These are phyloP conservation scores for Paralagenidium karlingii DNA, from an alignment of 352 stramenopile species.

Conservation along the genomic window DNA sequence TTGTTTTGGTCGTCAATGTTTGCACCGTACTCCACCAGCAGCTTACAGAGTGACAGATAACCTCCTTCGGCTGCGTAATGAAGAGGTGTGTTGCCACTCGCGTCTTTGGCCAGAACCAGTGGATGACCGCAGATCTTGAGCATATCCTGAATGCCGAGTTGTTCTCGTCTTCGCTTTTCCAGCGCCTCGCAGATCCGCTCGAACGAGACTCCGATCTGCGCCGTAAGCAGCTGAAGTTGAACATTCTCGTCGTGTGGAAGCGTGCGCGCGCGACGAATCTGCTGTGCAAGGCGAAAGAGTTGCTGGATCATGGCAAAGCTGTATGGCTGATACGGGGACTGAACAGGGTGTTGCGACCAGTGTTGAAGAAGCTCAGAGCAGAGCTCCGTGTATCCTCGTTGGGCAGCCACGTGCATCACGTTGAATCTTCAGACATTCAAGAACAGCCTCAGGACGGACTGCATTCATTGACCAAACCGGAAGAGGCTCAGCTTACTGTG, in stretches of 20 bases:
- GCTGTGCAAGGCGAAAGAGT: conserved; percentile 32
- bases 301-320: conserved; percentile 45
- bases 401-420: conserved; percentile 35
- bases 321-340: conserved; percentile 33
- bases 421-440: conserved; percentile 22
- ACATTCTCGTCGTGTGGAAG: conserved; percentile 37
- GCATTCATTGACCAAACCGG: not conserved
- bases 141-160: conserved; percentile 42
- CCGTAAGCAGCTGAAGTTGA: conserved; percentile 47
- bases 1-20: conserved; percentile 76
- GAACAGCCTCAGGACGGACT: not conserved
- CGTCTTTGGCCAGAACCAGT: conserved; percentile 44
- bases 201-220: too few relatives aligned
- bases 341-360: too few relatives aligned
- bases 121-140: conserved; percentile 61
- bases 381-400: conserved; percentile 61
- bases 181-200: conserved; percentile 29
- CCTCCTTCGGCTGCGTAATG: conserved; percentile 69
- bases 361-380: conserved; percentile 34
- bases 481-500: not conserved
- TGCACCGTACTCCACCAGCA: conserved; percentile 49
- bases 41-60: conserved; percentile 45
- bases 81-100: conserved; percentile 53
- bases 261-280: conserved; percentile 27
- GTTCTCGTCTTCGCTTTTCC: conserved; percentile 28